Conservation (phyloP, 2,329 filamentous ascomycete genomes). For the Neonectria faginata region DNA sequence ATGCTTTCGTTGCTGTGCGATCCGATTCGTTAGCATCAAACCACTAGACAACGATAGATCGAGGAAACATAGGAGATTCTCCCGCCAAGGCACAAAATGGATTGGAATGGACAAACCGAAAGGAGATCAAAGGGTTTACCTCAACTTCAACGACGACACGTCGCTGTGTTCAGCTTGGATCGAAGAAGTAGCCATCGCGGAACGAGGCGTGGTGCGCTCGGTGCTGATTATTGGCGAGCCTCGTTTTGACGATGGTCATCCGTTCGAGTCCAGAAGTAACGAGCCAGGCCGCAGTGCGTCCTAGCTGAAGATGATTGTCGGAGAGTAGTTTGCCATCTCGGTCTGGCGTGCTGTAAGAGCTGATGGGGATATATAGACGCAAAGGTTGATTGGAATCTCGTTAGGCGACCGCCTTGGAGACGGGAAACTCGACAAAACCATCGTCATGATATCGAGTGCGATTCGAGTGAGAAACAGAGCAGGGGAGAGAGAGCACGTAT, state of each 20-base stretch:
- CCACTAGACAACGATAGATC: not conserved
- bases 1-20: not conserved
- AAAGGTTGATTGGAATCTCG: not conserved
- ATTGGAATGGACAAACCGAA: not conserved
- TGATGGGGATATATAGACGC: not conserved
- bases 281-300: not conserved
- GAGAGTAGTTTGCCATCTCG: not conserved
- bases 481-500: not conserved
- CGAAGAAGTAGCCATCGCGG: not conserved
- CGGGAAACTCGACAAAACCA: not conserved
- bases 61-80: not conserved
- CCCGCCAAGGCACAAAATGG: not conserved
- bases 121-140: not conserved
- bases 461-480: not conserved
- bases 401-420: not conserved
- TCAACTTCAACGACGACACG: not conserved
- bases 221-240: not conserved
- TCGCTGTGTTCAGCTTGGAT: not conserved
- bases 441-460: not conserved
- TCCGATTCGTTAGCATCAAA: not conserved
- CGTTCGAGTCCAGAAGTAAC: not conserved
- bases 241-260: not conserved
- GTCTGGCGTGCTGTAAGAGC: not conserved
- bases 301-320: not conserved
- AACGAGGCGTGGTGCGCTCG: not conserved